Conservation (phyloP, 306 rosid genomes). For the Cicer yamashitae region DNA sequence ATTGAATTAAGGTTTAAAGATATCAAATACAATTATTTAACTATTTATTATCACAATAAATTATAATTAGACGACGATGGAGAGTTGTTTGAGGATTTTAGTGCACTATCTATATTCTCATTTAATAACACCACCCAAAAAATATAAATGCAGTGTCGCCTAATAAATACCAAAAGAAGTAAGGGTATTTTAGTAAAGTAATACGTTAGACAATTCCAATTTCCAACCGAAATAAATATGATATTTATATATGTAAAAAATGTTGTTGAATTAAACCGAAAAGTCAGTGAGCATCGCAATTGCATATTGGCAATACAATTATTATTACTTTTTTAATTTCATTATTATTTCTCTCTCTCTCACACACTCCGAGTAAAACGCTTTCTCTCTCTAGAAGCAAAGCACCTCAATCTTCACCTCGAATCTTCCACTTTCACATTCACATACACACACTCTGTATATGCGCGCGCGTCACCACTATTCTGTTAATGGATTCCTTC, state of each 20-base stretch:
- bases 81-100: no score
- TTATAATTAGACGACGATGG: no score
- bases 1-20: no score
- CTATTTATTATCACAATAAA: no score
- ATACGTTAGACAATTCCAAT: neutral
- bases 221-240: neutral
- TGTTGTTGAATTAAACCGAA: neutral
- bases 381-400: slow-evolving; percentile 49
- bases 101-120: no score
- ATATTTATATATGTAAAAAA: neutral
- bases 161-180: neutral
- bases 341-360: slow-evolving; percentile 15
- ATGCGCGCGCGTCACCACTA: slow-evolving; percentile 30
- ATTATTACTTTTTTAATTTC: neutral
- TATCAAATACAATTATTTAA: no score
- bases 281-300: neutral
- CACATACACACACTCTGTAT: neutral
- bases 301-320: neutral
- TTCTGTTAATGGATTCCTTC: slow-evolving; percentile 58
- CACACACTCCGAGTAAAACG: slow-evolving; percentile 4
- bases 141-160: neutral
- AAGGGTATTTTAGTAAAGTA: neutral
- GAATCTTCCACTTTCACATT: slow-evolving; percentile 50
- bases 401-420: slow-evolving; percentile 43
- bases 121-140: no score